phyloP scores from a whole-genome alignment of 192 early-diverging fungal genomes.

The Thamnidium elegans region DNA sequence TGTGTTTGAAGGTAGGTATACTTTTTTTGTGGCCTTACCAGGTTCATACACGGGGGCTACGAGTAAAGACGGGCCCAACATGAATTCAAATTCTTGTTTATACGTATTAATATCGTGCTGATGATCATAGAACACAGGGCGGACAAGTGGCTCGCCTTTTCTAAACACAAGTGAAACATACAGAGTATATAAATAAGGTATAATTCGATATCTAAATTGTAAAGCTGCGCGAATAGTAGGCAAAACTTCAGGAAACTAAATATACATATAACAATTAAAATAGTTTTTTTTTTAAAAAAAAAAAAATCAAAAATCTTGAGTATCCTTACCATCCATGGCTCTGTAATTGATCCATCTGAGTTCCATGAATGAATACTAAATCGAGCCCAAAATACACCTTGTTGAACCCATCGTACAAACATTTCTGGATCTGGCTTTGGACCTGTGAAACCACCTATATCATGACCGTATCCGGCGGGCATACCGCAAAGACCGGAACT shows the following conservation, averaged over 20 bases:
- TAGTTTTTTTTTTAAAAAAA: not conserved
- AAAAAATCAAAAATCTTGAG: not conserved
- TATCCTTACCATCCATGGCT: conserved; percentile 57
- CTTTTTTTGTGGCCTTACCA: conserved; percentile 7
- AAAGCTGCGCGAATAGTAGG: conserved; percentile 51
- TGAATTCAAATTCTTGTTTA: conserved; percentile 47
- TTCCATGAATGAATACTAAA: conserved; percentile 68
- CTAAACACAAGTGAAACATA: conserved; percentile 31
- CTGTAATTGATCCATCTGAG: conserved; percentile 50
- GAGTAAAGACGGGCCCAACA: conserved; percentile 49
- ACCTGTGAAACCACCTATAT: conserved; percentile 61
- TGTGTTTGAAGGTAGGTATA: conserved; percentile 35
- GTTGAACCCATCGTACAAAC: conserved; percentile 62
- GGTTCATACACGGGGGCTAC: conserved; percentile 51
- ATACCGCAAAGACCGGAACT: conserved; percentile 44
- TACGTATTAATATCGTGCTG: conserved; percentile 41
- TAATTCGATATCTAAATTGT: conserved; percentile 47
- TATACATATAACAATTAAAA: not conserved
- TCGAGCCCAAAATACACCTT: conserved; percentile 53
- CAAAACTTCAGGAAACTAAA: conserved; percentile 37
- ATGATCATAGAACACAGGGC: conserved; percentile 54
- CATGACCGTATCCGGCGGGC: conserved; percentile 56
- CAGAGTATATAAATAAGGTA: conserved; percentile 57
- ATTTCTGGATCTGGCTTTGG: conserved; percentile 50
- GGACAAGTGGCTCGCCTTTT: conserved; percentile 43